Base-by-base conservation (phyloP, 139 green algal genomes). In the Pleodorina starrii region DNA sequence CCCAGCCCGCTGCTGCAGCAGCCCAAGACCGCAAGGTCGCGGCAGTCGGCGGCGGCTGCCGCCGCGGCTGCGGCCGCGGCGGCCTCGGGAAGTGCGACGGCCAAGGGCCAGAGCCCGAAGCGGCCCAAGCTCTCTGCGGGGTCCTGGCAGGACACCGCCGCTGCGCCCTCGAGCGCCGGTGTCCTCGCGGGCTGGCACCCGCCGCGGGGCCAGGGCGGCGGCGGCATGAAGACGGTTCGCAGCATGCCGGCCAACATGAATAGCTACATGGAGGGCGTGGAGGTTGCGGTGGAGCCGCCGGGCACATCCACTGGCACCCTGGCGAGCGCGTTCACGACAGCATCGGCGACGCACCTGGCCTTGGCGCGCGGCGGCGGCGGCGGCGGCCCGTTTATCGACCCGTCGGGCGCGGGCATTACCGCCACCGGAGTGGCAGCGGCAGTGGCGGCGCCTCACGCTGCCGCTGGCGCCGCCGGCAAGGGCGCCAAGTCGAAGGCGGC, bases 201-300 rank as follows among this genome's bases (percentile, higher is more conserved):
- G 36, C 76, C n/a, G 7, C 32, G 32, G 50, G 50, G 48, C 10
- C 6, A 40, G 10, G 14, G 12, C 11, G 48, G 76, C 0, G 17
- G 21, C 17, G 82, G 32, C 43, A 88, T 88, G 82, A 88, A 88
- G 82, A 38, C 66, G 44, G 66, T 88, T 16, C 82, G 82, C 32
- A 80, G 63, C 44, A 57, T 88, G 82, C 82, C 82, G 0, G 66
- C 63, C 43, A 88, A 88, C 66, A 88, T 88, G 82, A 76, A 88
- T 44, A 77, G 38, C 60, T 88, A 78, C 66, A 16, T 88, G 63
- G 82, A 88, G 0, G 82, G 82, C 7, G 32, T 69, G 0, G 82
- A 88, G 59, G 80, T 87, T 14, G 48, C 80, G 42, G 80, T 77
- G 44, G 63, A 69, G 68, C 66, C 82, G 0, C 46, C 69, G 42